Evolutionary conservation across 345 rosid genomes (phyloP).

Genomic region (Eucalyptus shirleyi): DNA sequence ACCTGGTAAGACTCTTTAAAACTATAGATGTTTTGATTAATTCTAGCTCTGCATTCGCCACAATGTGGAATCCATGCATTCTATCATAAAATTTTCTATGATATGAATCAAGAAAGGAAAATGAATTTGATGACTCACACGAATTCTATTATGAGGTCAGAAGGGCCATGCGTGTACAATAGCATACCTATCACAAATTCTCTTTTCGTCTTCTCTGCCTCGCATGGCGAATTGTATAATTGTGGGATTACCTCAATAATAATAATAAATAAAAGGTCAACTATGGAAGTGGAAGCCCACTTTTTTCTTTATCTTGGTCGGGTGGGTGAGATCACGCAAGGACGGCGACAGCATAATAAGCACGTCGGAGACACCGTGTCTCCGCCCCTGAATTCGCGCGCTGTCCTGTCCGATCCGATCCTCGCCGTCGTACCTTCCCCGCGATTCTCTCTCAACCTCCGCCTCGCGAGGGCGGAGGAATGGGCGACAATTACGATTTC

Average conservation of each 20-base stretch:
- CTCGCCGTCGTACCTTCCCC: neutral
- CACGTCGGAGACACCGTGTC: neutral
- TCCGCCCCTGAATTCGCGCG: neutral
- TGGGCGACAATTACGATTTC: neutral
- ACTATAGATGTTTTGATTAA: too few relatives aligned
- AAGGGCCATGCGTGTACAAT: neutral
- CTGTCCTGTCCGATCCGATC: neutral
- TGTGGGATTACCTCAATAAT: too few relatives aligned
- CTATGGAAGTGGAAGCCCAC: neutral
- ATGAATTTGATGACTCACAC: neutral
- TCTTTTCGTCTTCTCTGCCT: neutral
- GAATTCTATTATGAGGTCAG: neutral
- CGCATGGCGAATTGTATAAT: too few relatives aligned
- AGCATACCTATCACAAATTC: neutral
- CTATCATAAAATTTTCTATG: too few relatives aligned
- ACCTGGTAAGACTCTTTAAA: rapidly evolving
- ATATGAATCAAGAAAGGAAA: rapidly evolving
- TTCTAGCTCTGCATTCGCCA: rapidly evolving
- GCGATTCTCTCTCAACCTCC: neutral
- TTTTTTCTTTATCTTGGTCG: neutral
- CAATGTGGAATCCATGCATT: too few relatives aligned
- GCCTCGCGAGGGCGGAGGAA: neutral
- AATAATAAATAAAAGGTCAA: neutral
- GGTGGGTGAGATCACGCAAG: neutral
- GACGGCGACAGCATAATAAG: neutral